Conservation (phyloP, 345 rosid genomes). For the Acer saccharum region DNA sequence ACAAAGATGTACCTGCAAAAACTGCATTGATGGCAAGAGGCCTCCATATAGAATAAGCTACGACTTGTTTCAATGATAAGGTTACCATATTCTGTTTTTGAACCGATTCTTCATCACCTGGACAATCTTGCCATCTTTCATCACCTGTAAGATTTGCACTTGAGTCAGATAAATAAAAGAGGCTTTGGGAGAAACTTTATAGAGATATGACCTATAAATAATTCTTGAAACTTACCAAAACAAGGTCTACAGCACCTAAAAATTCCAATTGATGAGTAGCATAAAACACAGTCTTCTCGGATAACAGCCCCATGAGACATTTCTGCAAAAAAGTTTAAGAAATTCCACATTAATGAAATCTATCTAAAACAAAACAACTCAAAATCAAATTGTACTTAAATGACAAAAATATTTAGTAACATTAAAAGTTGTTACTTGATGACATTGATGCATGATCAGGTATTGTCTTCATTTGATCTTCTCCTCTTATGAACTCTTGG, state of each 20-base stretch:
- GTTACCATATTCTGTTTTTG: slow-evolving; percentile 36
- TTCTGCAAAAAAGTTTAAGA: slow-evolving; percentile 38
- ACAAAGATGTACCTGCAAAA: slow-evolving; percentile 53
- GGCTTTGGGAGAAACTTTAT: not conserved
- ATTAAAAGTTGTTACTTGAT: slow-evolving; percentile 5
- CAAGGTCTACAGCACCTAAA: slow-evolving; percentile 60
- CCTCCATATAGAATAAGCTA: slow-evolving; percentile 43
- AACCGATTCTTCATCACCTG: slow-evolving; percentile 60
- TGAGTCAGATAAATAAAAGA: slow-evolving; percentile 6
- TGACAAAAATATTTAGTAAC: not conserved
- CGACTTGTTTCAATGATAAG: slow-evolving; percentile 40
- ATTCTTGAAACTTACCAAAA: slow-evolving; percentile 41
- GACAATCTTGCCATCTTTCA: slow-evolving; percentile 60
- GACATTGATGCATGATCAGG: slow-evolving; percentile 15
- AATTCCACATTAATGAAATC: not conserved
- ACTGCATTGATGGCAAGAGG: slow-evolving; percentile 55
- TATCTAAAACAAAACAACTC: slow-evolving; percentile 19
- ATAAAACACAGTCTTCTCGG: slow-evolving; percentile 58
- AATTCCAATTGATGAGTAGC: slow-evolving; percentile 72
- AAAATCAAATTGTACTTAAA: not conserved
- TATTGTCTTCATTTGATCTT: slow-evolving; percentile 39
- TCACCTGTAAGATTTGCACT: slow-evolving; percentile 39
- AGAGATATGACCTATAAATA: not conserved
- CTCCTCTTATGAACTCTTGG: slow-evolving; percentile 44
- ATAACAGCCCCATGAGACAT: slow-evolving; percentile 54